Evolutionary conservation across 2,329 filamentous ascomycete species (phyloP), one percentile per base, ranked within the genome.

Genomic region (Cordyceps militaris): DNA sequence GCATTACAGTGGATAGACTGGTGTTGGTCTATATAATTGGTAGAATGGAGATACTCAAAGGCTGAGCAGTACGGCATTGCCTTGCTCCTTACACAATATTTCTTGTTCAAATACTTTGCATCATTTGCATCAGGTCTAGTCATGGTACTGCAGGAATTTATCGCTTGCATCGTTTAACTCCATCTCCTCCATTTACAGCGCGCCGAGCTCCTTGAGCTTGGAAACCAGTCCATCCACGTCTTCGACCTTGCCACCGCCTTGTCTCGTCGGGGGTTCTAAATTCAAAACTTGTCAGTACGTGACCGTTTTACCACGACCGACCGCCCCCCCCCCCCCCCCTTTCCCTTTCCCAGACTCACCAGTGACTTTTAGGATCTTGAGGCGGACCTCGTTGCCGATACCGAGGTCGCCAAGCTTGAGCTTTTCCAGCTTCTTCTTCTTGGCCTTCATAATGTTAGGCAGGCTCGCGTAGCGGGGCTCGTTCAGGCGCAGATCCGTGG

Each of bases 391-490:
- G 54, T 82, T 83, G 66, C 91, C 86, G 44, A 96, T 75, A 2
- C 89, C 90, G 72, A 89, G 88, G 70, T 99, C 94, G 58, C 78
- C 81, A 71, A 97, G 72, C 63, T 82, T 90, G 81, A 91, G 88
- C 87, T 97, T 97, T 68, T 94, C 91, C 66, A 99, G 70, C 69
- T 89, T 89, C 88, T 99, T 99, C 89, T 97, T 99, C 88, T 99
- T 99, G 55, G 94, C 94, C 87, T 97, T 99, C 94, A 99, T 99
- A 64, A 99, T 97, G 71, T 97, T 97, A 52, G 92, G 93, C 82
- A 99, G 73, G 74, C 85, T 96, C 23, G 93, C 94, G 73, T 96
- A 99, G 63, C 94, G 80, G 60, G 94, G 94, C 82, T 95, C 91
- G 70, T 99, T 99, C 72, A 99, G 77, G 54, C 94, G 79, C 76